Evolutionary conservation across 2,329 filamentous ascomycete genomes (phyloP), one percentile per base, ranked within the genome.

Genomic region (Cladosporium colombiae): DNA sequence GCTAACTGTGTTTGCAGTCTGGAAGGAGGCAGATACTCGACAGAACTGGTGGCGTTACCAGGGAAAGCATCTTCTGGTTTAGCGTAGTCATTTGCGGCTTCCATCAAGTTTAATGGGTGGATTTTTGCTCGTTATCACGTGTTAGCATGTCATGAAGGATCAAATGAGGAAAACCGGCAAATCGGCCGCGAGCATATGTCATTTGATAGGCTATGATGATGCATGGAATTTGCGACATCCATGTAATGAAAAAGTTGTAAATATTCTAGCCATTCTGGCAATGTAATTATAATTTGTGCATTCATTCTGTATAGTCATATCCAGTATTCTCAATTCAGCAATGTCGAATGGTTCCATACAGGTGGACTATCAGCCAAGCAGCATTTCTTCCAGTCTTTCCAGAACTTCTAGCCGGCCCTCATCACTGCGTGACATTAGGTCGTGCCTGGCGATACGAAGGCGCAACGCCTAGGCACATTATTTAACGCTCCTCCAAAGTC

Each of bases 31-130:
- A n/a, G 73, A 75, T 62, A 74, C 73, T 33, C 69, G 73, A 62
- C 71, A 75, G 58, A 66, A 75, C 66, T 76, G 74, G 74, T 74
- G 73, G 74, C 62, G 72, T 16, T 75, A 75, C 66, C 73, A 74
- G 70, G 67, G 67, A 53, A 70, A 70, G 68, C 70, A 73, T 69
- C 61, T 72, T 33, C 58, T 71, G 25, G 67, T 72, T 14, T 71
- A 55, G 52, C 52, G 31, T 55, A 21, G 29, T n/a, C 29, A 21
- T 55, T 53, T 18, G 50, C 13, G 50, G 40, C 2, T 21, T 2
- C n/a, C 40, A 46, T 21, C n/a, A 46, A 44, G 14, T 7, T 46
- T 46, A 13, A 1, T 21, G 40, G n/a, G 40, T 1, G 40, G 3
- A 3, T 18, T 13, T 23, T 21, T 46, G n/a, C 40, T 46, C 40